These are phyloP conservation scores for Fusarium sp. DNA, from an alignment of 2,329 filamentous ascomycete genomes.

Conservation along the genomic window DNA sequence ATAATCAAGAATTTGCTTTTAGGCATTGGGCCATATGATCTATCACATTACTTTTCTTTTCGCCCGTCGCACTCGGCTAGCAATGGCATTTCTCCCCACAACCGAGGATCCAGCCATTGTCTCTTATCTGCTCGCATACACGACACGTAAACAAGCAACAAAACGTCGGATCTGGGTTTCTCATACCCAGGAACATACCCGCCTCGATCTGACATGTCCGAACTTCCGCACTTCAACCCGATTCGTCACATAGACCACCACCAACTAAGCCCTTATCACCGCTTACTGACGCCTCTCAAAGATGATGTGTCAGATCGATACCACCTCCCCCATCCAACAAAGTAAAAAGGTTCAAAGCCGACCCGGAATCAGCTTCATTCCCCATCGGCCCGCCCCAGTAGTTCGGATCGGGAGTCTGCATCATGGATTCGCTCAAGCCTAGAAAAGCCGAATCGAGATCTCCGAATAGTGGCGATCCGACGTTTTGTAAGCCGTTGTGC, in stretches of 20 bases:
- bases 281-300: slow-evolving; percentile 36
- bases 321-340: slow-evolving; percentile 65
- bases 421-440: slow-evolving; percentile 55
- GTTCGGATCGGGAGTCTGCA: slow-evolving; percentile 59
- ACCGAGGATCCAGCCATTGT: not conserved
- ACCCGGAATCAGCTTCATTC: slow-evolving; percentile 59
- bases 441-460: slow-evolving; percentile 57
- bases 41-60: slow-evolving; percentile 5
- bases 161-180: not conserved
- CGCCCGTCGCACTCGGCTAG: slow-evolving; percentile 19
- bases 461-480: slow-evolving; percentile 52
- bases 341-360: slow-evolving; percentile 64
- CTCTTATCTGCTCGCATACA: not conserved
- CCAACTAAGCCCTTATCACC: not conserved
- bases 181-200: slow-evolving; percentile 7
- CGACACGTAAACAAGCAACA: slow-evolving; percentile 4
- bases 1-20: not conserved
- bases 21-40: not conserved
- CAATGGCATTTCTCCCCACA: not conserved
- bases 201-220: not conserved
- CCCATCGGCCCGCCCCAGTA: slow-evolving; percentile 56
- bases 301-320: slow-evolving; percentile 63
- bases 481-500: slow-evolving; percentile 46
- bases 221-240: slow-evolving; percentile 16
- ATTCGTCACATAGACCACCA: not conserved